Percentiles rank a stretch among this genome's conserved stretches.
phyloP scores from a whole-genome alignment of 345 rosid genomes.

The Laguncularia racemosa region DNA sequence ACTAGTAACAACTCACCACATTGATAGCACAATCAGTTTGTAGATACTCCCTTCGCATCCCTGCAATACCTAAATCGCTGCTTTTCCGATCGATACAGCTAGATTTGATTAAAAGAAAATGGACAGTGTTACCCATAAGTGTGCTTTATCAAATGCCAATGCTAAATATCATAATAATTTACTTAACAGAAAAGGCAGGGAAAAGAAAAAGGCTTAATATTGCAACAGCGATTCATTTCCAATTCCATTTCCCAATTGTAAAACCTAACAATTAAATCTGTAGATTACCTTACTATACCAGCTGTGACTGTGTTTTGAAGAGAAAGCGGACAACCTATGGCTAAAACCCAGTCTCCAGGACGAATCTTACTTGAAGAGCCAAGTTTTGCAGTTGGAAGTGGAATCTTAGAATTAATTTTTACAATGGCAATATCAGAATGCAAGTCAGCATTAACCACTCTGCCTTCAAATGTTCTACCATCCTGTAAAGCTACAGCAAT shows the following conservation, averaged over 20 bases:
- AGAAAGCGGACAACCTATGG: constrained; percentile 93
- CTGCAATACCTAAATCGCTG: constrained; percentile 89
- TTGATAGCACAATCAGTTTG: constrained; percentile 92
- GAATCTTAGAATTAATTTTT: constrained; percentile 70
- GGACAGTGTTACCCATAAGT: background rate
- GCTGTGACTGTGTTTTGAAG: constrained; percentile 92
- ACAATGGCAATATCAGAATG: constrained; percentile 95
- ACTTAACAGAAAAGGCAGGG: background rate
- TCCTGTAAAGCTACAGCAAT: constrained; percentile 93
- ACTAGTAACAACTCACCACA: constrained; percentile 35
- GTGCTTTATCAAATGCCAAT: background rate
- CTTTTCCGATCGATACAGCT: constrained; percentile 96
- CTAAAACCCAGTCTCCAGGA: constrained; percentile 94
- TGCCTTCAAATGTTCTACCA: constrained; percentile 82
- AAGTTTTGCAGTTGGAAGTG: constrained; percentile 77
- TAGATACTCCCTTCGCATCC: constrained; percentile 74
- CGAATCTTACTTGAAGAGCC: constrained; percentile 82
- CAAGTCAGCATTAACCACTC: constrained; percentile 67
- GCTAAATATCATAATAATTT: no score
- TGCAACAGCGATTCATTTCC: no score
- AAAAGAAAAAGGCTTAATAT: background rate
- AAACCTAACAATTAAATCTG: background rate
- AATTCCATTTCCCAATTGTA: background rate
- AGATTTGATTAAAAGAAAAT: constrained; percentile 10
- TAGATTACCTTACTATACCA: constrained; percentile 78